Conservation (phyloP, 352 stramenopile species). For the Globisporangium mamillatum region DNA sequence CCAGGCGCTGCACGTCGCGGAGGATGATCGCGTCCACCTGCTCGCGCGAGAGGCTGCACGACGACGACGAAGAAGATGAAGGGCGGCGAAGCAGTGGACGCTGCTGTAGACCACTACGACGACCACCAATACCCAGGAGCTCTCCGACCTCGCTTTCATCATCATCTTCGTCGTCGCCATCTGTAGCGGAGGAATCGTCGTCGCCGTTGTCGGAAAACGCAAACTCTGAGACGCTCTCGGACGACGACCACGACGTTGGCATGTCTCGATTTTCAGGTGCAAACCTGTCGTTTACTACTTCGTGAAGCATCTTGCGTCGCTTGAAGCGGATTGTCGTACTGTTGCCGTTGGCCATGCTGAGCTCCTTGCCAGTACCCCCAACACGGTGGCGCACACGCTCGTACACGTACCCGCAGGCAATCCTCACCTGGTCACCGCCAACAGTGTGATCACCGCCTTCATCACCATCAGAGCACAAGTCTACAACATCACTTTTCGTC, state of each 20-base stretch:
- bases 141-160: conserved; percentile 1
- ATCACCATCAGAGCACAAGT: neutral
- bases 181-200: neutral
- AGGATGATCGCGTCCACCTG: conserved; percentile 24
- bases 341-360: neutral
- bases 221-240: neutral
- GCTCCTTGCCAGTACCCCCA: neutral
- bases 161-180: neutral
- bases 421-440: neutral
- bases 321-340: conserved; percentile 8
- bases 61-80: neutral
- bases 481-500: neutral
- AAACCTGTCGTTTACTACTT: neutral
- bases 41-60: conserved; percentile 5
- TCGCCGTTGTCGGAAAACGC: neutral
- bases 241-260: neutral
- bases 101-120: neutral
- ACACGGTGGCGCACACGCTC: neutral
- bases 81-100: neutral
- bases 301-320: conserved; percentile 1
- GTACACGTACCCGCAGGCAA: neutral
- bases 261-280: neutral
- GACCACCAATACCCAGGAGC: neutral
- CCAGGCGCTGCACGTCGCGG: conserved; percentile 23
- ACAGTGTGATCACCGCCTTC: neutral